Conservation (phyloP, 148 eudicot species). For the Chenopodium album region DNA sequence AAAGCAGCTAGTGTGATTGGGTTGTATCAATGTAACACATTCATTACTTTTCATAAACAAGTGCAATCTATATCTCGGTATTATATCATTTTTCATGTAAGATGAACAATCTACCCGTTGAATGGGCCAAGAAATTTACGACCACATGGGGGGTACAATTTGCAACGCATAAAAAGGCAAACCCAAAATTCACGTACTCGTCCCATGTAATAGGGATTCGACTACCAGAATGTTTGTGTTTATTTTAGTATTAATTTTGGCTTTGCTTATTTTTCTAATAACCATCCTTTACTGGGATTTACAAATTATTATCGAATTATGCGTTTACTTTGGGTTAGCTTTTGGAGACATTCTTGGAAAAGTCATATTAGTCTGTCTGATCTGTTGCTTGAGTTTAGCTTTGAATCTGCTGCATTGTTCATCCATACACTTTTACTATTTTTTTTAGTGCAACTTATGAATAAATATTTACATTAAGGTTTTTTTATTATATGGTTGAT, state of each 20-base stretch:
- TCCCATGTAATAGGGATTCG: constrained; percentile 29
- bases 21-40: too few species aligned
- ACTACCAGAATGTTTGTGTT: constrained; percentile 24
- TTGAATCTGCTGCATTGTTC: constrained; percentile 27
- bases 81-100: too few species aligned
- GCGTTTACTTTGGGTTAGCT: constrained; percentile 22
- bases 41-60: too few species aligned
- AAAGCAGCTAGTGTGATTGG: too few species aligned
- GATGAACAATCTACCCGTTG: too few species aligned
- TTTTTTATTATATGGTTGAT: not conserved
- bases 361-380: constrained; percentile 21
- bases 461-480: too few species aligned
- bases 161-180: constrained; percentile 8
- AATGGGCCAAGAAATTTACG: too few species aligned
- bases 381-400: not conserved
- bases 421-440: not conserved
- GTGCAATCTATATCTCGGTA: too few species aligned
- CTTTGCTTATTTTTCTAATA: not conserved
- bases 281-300: constrained; percentile 32
- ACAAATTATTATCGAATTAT: constrained; percentile 14
- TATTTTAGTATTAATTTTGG: not conserved
- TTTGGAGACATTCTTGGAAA: constrained; percentile 41
- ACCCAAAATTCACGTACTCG: constrained; percentile 22
- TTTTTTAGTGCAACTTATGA: not conserved
- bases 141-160: constrained; percentile 9